Conservation (phyloP, 2,329 filamentous ascomycete species). For the Colletotrichum falcatum region DNA sequence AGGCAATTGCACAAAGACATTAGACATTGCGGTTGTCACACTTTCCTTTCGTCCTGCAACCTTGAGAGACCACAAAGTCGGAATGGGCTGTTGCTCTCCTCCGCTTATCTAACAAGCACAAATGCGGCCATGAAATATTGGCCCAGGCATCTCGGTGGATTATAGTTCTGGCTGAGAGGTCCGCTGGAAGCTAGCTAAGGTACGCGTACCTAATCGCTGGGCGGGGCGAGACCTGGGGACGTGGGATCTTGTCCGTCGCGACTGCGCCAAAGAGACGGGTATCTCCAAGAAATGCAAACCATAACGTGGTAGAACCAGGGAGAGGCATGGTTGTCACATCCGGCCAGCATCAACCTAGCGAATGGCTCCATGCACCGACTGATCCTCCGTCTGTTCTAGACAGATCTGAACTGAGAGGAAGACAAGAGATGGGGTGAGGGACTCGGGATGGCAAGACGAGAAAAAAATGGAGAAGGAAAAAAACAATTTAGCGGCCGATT, state of each 20-base stretch:
- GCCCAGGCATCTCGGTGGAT: background rate
- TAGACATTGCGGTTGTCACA: background rate
- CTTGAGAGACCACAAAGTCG: background rate
- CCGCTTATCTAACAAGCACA: background rate
- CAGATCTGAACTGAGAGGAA: conserved; percentile 1
- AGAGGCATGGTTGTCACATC: background rate
- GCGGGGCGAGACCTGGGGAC: background rate
- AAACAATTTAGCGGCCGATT: conserved; percentile 22
- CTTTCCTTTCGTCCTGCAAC: background rate
- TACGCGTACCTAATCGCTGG: background rate
- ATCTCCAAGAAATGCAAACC: background rate
- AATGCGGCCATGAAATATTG: background rate
- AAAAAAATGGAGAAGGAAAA: background rate
- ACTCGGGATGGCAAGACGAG: no score
- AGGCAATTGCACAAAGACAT: background rate
- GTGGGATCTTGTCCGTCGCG: background rate
- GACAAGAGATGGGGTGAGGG: background rate
- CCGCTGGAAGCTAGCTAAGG: background rate
- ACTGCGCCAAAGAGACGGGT: background rate
- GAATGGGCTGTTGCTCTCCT: background rate
- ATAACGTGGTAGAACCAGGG: background rate
- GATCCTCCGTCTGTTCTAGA: background rate
- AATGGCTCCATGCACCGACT: background rate
- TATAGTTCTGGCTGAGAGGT: background rate
- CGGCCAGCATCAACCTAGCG: background rate